Conservation (phyloP, 768 basidiomycete species). For the Lactifluus echinatus region DNA sequence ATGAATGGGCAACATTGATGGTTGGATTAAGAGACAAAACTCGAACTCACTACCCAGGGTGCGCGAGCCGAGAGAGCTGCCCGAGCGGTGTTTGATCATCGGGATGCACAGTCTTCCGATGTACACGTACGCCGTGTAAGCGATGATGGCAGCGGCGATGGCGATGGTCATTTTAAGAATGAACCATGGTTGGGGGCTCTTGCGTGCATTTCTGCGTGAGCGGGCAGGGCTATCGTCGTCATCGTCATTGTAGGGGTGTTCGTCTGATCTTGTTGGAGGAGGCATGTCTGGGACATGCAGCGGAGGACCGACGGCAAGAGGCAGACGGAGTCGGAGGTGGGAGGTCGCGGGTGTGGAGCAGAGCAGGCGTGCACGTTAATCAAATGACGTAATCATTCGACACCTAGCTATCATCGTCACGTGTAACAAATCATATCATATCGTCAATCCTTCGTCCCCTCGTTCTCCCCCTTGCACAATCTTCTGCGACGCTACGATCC, state of each 20-base stretch:
- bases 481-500: constrained; percentile 72
- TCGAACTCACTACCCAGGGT: constrained; percentile 59
- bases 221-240: constrained; percentile 2
- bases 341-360: too few relatives aligned
- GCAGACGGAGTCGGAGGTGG: background rate
- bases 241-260: background rate
- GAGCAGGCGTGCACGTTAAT: background rate
- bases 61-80: constrained; percentile 38
- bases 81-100: constrained; percentile 46
- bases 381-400: background rate
- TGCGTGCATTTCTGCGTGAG: constrained; percentile 21
- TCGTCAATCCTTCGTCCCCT: too few relatives aligned
- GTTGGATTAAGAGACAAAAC: background rate
- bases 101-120: constrained; percentile 60
- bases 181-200: constrained; percentile 60
- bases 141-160: constrained; percentile 50
- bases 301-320: background rate
- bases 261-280: background rate
- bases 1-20: too few relatives aligned
- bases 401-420: background rate
- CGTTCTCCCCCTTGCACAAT: background rate
- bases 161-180: constrained; percentile 59
- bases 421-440: background rate
- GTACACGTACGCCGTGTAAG: constrained; percentile 71
- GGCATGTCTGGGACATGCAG: background rate